phyloP scores from a whole-genome alignment of 2,329 filamentous ascomycete species.

The Rosellinia necatrix region DNA sequence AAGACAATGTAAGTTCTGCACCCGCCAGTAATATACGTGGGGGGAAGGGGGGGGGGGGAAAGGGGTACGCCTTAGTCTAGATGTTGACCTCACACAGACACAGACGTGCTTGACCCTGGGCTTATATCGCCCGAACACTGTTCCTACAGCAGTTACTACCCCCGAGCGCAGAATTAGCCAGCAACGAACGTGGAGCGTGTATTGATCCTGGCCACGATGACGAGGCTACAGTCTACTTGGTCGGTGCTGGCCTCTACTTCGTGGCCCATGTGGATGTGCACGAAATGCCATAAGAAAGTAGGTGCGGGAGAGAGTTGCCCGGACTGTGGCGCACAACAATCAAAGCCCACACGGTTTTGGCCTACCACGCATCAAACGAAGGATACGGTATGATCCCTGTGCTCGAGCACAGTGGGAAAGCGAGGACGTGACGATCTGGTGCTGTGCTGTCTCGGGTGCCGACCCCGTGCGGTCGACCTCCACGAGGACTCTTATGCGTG shows the following conservation, averaged over 20 bases:
- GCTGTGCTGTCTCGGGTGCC: not conserved
- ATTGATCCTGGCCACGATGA: not conserved
- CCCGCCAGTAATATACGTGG: too few relatives aligned
- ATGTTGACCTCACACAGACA: not conserved
- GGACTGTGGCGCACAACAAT: not conserved
- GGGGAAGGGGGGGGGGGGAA: too few relatives aligned
- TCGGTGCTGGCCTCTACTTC: not conserved
- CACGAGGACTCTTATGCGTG: not conserved
- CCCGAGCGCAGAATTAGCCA: not conserved
- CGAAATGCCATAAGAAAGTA: not conserved
- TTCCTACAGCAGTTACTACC: not conserved
- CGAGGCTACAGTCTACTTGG: not conserved
- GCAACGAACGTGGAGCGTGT: not conserved
- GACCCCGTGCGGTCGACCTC: not conserved
- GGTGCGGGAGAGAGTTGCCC: not conserved
- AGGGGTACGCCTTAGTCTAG: too few relatives aligned
- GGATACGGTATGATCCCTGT: not conserved
- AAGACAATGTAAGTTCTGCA: constrained; percentile 3
- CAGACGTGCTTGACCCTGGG: not conserved
- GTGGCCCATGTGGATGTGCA: not conserved
- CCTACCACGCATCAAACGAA: not conserved
- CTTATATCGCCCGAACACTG: not conserved
- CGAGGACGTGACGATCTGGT: not conserved
- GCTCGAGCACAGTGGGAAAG: too few relatives aligned
- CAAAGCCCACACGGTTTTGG: not conserved